Evolutionary conservation across 768 basidiomycete species (phyloP).

Genomic region (Holtermannia corniformis): DNA sequence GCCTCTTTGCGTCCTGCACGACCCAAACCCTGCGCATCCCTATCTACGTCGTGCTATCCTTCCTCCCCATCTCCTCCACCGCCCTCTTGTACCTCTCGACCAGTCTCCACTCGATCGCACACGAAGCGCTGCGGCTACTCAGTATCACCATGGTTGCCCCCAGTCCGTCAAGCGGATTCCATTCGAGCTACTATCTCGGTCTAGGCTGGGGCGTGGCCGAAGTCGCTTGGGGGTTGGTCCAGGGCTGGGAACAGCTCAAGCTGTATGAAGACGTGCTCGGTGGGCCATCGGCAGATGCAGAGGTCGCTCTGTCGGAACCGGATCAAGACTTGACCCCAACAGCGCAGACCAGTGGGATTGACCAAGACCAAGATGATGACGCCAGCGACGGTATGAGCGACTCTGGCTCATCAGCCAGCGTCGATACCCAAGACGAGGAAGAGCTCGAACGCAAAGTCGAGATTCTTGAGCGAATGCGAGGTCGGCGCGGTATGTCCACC

Average conservation of each 20-base stretch:
- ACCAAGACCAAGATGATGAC: constrained; percentile 5
- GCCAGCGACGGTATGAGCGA: constrained; percentile 7
- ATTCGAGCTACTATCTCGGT: constrained; percentile 37
- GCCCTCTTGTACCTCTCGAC: constrained; percentile 19
- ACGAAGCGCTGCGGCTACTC: constrained; percentile 31
- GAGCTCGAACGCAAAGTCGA: constrained; percentile 36
- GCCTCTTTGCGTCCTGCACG: constrained; percentile 33
- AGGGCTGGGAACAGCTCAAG: constrained; percentile 35
- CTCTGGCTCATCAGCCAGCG: too few species aligned
- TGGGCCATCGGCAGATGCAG: constrained; percentile 4
- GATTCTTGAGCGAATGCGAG: constrained; percentile 33
- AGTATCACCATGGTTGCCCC: constrained; percentile 28
- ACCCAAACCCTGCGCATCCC: constrained; percentile 33
- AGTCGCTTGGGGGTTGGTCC: constrained; percentile 33
- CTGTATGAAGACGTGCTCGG: constrained; percentile 35
- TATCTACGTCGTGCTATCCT: constrained; percentile 21
- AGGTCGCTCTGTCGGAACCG: neutral
- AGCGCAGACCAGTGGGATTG: neutral
- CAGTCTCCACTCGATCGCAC: constrained; percentile 27
- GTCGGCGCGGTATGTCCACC: constrained; percentile 26
- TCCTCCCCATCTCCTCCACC: constrained; percentile 5
- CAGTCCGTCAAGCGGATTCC: constrained; percentile 28
- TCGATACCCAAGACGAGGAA: constrained; percentile 22
- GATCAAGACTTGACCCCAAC: neutral
- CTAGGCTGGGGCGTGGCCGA: constrained; percentile 39